A percentile compares a stretch with the other conserved stretches of the same genome.
These are phyloP conservation scores for Trametes cingulata DNA, from an alignment of 768 basidiomycete species.

Conservation along the genomic window DNA sequence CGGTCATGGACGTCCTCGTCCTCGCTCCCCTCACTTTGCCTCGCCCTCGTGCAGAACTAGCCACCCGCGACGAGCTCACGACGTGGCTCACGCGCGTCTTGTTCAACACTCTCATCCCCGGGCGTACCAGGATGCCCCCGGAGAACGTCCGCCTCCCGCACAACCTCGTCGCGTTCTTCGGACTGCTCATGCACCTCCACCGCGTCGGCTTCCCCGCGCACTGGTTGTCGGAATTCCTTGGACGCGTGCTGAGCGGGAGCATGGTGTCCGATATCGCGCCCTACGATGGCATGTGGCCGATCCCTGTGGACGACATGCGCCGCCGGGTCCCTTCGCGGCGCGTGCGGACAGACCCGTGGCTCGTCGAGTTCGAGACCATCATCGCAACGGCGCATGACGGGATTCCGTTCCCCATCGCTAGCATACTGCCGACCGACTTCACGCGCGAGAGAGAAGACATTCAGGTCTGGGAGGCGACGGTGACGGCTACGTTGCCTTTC, in stretches of 20 bases:
- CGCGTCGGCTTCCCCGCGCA: constrained; percentile 37
- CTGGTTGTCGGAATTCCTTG: constrained; percentile 35
- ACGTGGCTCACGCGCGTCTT: constrained; percentile 36
- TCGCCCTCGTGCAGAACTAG: constrained; percentile 18
- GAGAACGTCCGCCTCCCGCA: constrained; percentile 34
- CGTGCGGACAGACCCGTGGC: constrained; percentile 26
- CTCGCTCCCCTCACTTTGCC: neutral
- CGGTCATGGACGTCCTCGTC: constrained; percentile 3
- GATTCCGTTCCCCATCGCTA: constrained; percentile 21
- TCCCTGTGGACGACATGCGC: constrained; percentile 23
- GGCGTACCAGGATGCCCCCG: constrained; percentile 21
- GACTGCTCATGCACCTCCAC: constrained; percentile 33
- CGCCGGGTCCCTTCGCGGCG: constrained; percentile 19
- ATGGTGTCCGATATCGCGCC: constrained; percentile 30
- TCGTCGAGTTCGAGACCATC: constrained; percentile 23
- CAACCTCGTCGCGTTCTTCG: constrained; percentile 35
- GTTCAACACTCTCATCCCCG: constrained; percentile 30
- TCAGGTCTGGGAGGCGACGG: neutral
- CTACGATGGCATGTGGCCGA: constrained; percentile 30
- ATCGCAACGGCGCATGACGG: constrained; percentile 17
- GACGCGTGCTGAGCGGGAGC: constrained; percentile 28
- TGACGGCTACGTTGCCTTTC: neutral
- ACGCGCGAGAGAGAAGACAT: neutral
- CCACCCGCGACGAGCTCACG: constrained; percentile 29
- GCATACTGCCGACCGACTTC: neutral